phyloP scores from a whole-genome alignment of 257 asterid species.

The Cordia subcordata region DNA sequence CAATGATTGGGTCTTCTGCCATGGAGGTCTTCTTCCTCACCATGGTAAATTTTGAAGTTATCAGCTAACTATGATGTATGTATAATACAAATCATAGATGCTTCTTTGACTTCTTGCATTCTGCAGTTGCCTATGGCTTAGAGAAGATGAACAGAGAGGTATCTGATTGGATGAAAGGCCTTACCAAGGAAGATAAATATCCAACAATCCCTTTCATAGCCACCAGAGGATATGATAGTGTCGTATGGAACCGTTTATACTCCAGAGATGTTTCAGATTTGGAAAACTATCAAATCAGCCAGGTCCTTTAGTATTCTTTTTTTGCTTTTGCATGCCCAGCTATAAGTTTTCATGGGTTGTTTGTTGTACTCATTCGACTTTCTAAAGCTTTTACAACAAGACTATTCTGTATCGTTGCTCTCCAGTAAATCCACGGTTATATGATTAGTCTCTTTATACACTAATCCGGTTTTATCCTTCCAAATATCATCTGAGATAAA shows the following conservation, averaged over 20 bases:
- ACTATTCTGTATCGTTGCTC: not conserved
- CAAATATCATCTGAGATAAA: not conserved
- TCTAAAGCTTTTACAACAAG: not conserved
- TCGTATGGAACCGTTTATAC: conserved; percentile 95
- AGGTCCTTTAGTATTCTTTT: conserved; percentile 34
- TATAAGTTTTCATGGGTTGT: not conserved
- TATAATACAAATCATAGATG: not conserved
- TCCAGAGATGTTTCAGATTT: conserved; percentile 61
- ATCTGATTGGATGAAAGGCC: conserved; percentile 86
- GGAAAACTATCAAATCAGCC: conserved; percentile 59
- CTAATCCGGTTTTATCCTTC: not conserved
- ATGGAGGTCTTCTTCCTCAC: conserved; percentile 98
- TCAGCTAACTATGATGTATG: not conserved
- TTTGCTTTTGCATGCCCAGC: not conserved
- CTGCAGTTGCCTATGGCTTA: conserved; percentile 83
- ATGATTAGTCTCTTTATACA: not conserved
- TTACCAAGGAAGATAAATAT: conserved; percentile 31
- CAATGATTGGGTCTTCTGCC: conserved; percentile 94
- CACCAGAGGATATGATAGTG: conserved; percentile 90
- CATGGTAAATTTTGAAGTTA: conserved; percentile 50
- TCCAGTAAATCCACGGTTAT: not conserved
- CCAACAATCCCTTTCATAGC: conserved; percentile 72
- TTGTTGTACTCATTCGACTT: not conserved
- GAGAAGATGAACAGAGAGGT: conserved; percentile 83
- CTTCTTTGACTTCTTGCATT: not conserved